A percentile compares a stretch with the other conserved stretches of the same genome.
Conservation (phyloP, 2,329 filamentous ascomycete genomes). For the Elsinoe arachidis region DNA sequence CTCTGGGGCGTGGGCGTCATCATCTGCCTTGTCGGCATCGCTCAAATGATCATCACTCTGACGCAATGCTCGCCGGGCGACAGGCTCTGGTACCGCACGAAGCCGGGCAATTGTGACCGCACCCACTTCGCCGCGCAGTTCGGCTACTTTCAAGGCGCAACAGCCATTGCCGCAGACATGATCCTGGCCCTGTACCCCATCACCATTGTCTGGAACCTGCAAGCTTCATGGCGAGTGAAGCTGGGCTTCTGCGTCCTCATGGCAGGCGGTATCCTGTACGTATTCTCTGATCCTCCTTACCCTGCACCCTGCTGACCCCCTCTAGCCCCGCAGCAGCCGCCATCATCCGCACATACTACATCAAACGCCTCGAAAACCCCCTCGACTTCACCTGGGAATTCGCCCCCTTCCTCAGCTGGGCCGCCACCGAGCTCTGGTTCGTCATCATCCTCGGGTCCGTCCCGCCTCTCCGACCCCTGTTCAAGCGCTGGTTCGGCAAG, state of each 20-base stretch:
- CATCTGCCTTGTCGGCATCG: constrained; percentile 6
- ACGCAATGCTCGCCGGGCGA: constrained; percentile 9
- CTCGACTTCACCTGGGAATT: constrained; percentile 11
- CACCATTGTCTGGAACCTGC: constrained; percentile 13
- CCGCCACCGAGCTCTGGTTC: constrained; percentile 13
- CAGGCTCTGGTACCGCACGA: constrained; percentile 8
- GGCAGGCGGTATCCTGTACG: constrained; percentile 11
- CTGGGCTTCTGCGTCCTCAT: constrained; percentile 10
- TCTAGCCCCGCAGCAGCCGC: constrained; percentile 8
- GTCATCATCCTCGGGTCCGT: constrained; percentile 14
- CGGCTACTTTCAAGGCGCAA: constrained; percentile 10
- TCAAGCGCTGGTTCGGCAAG: constrained; percentile 14
- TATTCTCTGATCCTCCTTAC: not conserved
- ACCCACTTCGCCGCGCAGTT: constrained; percentile 7
- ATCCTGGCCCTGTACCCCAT: constrained; percentile 10
- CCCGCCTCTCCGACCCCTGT: constrained; percentile 13
- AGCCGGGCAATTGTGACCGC: constrained; percentile 6
- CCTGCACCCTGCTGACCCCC: not conserved
- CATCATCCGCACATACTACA: constrained; percentile 14
- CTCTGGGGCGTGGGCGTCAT: not conserved
- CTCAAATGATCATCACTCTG: constrained; percentile 4
- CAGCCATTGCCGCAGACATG: constrained; percentile 3
- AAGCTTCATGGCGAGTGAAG: constrained; percentile 7
- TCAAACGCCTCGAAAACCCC: constrained; percentile 7
- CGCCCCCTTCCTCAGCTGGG: constrained; percentile 11